A percentile compares a stretch with the other conserved stretches of the same genome.
These are phyloP conservation scores for Suillus subluteus DNA, from an alignment of 768 basidiomycete species.

Conservation along the genomic window DNA sequence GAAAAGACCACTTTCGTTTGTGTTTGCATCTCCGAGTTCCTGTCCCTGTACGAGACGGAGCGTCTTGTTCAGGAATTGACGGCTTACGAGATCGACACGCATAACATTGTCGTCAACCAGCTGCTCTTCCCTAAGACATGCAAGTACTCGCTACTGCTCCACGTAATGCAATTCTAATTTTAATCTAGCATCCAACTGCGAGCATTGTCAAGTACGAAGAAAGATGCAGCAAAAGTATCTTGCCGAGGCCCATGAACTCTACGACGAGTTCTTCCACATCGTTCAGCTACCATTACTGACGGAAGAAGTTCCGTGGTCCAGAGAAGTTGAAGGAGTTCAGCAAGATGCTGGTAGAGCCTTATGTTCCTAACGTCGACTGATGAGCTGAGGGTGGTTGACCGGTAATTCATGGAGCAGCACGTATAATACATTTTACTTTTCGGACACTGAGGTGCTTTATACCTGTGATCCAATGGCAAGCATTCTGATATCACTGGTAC, in stretches of 20 bases:
- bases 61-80: constrained; percentile 95
- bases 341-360: constrained; percentile 87
- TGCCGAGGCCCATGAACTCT: constrained; percentile 93
- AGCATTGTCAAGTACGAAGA: constrained; percentile 92
- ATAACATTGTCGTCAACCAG: constrained; percentile 99
- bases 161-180: constrained; percentile 4
- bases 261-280: constrained; percentile 99
- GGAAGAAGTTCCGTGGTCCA: constrained; percentile 94
- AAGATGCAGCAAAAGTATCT: constrained; percentile 99
- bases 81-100: constrained; percentile 95
- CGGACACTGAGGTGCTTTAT: background rate
- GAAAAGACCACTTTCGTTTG: constrained; percentile 99
- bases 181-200: constrained; percentile 81
- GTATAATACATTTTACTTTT: constrained; percentile 4
- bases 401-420: background rate
- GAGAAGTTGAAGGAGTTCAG: constrained; percentile 93
- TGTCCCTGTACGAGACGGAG: constrained; percentile 98
- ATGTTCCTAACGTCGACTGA: constrained; percentile 48
- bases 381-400: background rate
- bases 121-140: constrained; percentile 91
- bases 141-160: constrained; percentile 39
- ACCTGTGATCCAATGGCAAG: constrained; percentile 7
- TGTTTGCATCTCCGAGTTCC: constrained; percentile 98
- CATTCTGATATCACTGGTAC: background rate
- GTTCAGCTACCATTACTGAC: constrained; percentile 90